These are phyloP conservation scores for Aphanomyces cochlioides DNA, from an alignment of 352 stramenopile genomes.

Conservation along the genomic window DNA sequence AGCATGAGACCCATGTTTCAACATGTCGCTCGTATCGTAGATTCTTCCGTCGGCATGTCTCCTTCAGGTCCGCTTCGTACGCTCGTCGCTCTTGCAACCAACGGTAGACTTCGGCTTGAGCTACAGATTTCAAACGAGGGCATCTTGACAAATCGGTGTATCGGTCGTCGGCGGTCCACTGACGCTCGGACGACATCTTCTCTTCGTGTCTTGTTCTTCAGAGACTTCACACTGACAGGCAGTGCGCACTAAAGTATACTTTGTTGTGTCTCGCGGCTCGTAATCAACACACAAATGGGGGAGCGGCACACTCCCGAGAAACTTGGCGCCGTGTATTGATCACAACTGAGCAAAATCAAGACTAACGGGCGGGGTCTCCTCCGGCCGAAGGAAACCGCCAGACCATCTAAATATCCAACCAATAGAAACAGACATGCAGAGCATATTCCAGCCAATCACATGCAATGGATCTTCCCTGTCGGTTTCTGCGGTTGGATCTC, in stretches of 20 bases:
- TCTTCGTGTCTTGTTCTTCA: too few species aligned
- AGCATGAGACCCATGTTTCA: background rate
- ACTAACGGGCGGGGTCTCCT: background rate
- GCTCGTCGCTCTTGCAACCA: background rate
- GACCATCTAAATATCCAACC: background rate
- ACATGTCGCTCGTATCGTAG: background rate
- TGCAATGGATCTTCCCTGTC: background rate
- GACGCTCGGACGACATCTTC: too few species aligned
- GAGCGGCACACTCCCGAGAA: background rate
- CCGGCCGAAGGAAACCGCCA: background rate
- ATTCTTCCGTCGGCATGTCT: background rate
- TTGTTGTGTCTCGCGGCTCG: background rate
- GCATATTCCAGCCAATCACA: background rate
- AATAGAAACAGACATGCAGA: background rate
- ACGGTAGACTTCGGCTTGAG: slow-evolving; percentile 3
- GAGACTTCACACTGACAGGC: too few species aligned
- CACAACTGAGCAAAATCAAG: background rate
- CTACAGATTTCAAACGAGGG: background rate
- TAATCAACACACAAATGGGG: background rate
- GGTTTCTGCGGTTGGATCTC: background rate
- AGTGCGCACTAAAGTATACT: too few species aligned
- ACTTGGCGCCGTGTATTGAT: background rate
- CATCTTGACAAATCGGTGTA: background rate
- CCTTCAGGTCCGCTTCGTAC: background rate
- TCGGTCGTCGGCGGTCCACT: background rate